These are phyloP conservation scores for Paramyrothecium roridum DNA, from an alignment of 2,329 filamentous ascomycete genomes.

Conservation along the genomic window DNA sequence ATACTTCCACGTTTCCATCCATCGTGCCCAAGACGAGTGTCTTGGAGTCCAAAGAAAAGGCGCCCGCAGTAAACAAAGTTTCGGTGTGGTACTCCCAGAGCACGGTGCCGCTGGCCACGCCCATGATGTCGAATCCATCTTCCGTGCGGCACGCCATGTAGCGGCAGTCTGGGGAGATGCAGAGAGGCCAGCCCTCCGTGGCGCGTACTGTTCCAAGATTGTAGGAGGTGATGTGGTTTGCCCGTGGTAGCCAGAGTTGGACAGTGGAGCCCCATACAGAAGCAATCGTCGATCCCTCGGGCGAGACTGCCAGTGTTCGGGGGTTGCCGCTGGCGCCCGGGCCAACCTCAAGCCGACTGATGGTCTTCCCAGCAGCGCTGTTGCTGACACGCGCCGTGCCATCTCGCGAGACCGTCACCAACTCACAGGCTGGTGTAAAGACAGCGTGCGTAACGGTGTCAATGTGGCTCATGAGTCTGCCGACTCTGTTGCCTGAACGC, in stretches of 20 bases:
- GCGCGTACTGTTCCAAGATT: conserved; percentile 27
- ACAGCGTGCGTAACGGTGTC: conserved; percentile 32
- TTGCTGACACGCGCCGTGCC: conserved; percentile 34
- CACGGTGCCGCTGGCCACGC: conserved; percentile 28
- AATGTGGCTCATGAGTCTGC: conserved; percentile 30
- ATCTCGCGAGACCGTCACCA: conserved; percentile 34
- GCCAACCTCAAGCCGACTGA: conserved; percentile 31
- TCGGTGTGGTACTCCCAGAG: conserved; percentile 20
- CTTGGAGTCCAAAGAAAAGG: conserved; percentile 27
- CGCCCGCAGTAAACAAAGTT: conserved; percentile 29
- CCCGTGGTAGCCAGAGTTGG: conserved; percentile 31
- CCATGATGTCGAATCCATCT: conserved; percentile 37
- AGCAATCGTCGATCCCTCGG: conserved; percentile 27
- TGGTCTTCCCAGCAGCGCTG: conserved; percentile 25
- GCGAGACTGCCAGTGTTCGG: conserved; percentile 28
- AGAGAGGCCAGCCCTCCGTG: conserved; percentile 37
- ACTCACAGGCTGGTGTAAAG: conserved; percentile 24
- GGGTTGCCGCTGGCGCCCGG: conserved; percentile 16
- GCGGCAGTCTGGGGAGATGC: conserved; percentile 32
- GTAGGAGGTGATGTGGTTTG: conserved; percentile 30
- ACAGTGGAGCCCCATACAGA: conserved; percentile 36
- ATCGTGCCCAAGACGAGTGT: conserved; percentile 29
- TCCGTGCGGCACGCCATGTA: conserved; percentile 37
- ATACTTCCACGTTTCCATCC: conserved; percentile 29
- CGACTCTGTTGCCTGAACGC: conserved; percentile 20